Evolutionary conservation across 192 early-diverging fungal species (phyloP), one percentile per base, ranked within the genome.

Genomic region (Entomortierella chlamydospora): DNA sequence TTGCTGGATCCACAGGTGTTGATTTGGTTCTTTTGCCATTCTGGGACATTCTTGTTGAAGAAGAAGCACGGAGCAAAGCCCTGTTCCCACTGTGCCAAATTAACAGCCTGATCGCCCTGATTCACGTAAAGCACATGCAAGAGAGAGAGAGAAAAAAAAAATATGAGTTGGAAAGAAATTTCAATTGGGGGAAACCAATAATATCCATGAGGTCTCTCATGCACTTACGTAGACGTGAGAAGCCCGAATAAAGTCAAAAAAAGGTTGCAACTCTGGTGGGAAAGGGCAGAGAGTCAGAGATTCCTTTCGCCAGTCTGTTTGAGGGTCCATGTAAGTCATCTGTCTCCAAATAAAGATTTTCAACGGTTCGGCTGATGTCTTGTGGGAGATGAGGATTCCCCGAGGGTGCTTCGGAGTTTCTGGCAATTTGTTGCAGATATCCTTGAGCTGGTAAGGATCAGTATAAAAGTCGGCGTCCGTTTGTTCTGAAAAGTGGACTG

Each of bases 31-130:
- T n/a, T 26, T 15, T 15, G 7, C 13, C n/a, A n/a, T n/a, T 43
- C 58, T 22, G 3, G 3, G 2, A 57, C 56, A 34, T 57, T 57
- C 56, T 20, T 52, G 1, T 18, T 41, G 55, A 49, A 70, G n/a
- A 70, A 70, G 23, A 4, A 61, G 51, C 68, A 70, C 0, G 58
- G 68, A 13, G 68, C 58, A 34, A 34, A 70, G 13, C 68, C 68
- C 11, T 3, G 25, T 12, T 34, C 23, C 68, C 58, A 54, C 25
- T 26, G 34, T 7, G 34, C 5, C 34, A 37, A 37, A 37, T 37
- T 37, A 10, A 7, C 4, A 37, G 34, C 34, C 10, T 37, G 5
- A 10, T 37, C 10, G 34, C 34, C 10, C 34, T 37, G 34, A 4
- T n/a, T n/a, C n/a, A n/a, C n/a, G n/a, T n/a, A n/a, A n/a, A n/a